A percentile compares a stretch with the other conserved stretches of the same genome.
phyloP scores from a whole-genome alignment of 352 stramenopile species.

The Pythium utonaiense region DNA sequence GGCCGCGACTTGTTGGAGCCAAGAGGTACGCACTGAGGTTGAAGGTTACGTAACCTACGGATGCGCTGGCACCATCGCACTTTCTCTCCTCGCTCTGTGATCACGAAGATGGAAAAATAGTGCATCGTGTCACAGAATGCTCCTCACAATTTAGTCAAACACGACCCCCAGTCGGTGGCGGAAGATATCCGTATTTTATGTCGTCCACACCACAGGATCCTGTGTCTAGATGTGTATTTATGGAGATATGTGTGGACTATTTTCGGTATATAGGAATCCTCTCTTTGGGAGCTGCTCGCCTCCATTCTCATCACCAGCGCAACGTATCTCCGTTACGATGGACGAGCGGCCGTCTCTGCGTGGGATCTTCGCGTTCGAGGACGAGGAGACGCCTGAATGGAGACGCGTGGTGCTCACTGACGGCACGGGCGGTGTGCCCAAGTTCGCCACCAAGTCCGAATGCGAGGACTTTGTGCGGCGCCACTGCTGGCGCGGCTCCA shows the following conservation, averaged over 20 bases:
- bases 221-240: slow-evolving; percentile 5
- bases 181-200: not conserved
- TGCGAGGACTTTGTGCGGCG: slow-evolving; percentile 86
- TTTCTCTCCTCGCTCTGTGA: slow-evolving; percentile 9
- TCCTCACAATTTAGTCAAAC: not conserved
- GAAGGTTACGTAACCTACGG: not conserved
- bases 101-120: slow-evolving; percentile 5
- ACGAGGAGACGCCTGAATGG: slow-evolving; percentile 84
- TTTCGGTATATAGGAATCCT: not conserved
- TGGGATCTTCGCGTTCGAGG: slow-evolving; percentile 84
- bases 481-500: slow-evolving; percentile 85
- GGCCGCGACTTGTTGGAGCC: not conserved
- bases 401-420: slow-evolving; percentile 64
- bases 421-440: slow-evolving; percentile 66
- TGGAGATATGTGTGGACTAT: not conserved
- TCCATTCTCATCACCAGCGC: not conserved
- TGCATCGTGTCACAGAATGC: slow-evolving; percentile 1
- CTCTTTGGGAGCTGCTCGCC: not conserved
- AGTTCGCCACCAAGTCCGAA: slow-evolving; percentile 86
- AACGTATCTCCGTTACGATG: slow-evolving; percentile 8
- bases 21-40: no score
- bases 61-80: not conserved
- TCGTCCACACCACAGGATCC: not conserved
- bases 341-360: slow-evolving; percentile 49
- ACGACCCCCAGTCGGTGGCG: not conserved